Evolutionary conservation across 2,329 filamentous ascomycete species (phyloP).

Genomic region (Talaromyces sp.): DNA sequence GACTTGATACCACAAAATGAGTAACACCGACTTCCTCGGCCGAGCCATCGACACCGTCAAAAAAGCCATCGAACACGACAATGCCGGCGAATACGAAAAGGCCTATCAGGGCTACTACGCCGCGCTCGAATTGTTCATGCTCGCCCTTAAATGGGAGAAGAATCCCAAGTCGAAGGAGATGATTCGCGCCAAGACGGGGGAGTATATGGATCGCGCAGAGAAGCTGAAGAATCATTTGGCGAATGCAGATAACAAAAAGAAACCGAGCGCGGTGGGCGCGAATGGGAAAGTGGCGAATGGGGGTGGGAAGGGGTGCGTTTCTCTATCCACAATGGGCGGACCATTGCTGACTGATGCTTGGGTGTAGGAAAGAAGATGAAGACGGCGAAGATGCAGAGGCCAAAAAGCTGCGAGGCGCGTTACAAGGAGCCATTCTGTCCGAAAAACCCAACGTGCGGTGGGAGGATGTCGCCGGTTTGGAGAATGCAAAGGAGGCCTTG

Average conservation of each 20-base stretch:
- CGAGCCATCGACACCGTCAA: slow-evolving; percentile 96
- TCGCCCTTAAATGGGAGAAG: slow-evolving; percentile 99
- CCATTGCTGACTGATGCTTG: neutral
- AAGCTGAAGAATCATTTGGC: slow-evolving; percentile 91
- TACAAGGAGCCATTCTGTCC: slow-evolving; percentile 86
- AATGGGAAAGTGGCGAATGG: slow-evolving; percentile 52
- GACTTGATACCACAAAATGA: slow-evolving; percentile 61
- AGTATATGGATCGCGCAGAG: slow-evolving; percentile 98
- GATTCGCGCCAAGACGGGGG: slow-evolving; percentile 89
- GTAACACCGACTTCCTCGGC: slow-evolving; percentile 93
- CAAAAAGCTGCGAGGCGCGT: slow-evolving; percentile 89
- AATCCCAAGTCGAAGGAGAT: slow-evolving; percentile 96
- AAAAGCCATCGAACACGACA: slow-evolving; percentile 95
- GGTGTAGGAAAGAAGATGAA: slow-evolving; percentile 51
- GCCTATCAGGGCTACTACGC: slow-evolving; percentile 96
- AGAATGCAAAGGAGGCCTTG: slow-evolving; percentile 89
- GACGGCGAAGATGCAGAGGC: slow-evolving; percentile 80
- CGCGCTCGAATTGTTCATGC: slow-evolving; percentile 95
- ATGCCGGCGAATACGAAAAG: slow-evolving; percentile 92
- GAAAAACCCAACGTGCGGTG: slow-evolving; percentile 96
- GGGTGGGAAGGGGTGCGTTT: slow-evolving; percentile 53
- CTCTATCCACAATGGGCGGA: neutral
- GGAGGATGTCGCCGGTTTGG: slow-evolving; percentile 96
- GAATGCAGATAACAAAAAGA: slow-evolving; percentile 55
- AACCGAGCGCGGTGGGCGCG: slow-evolving; percentile 50